Base-by-base conservation (phyloP, 495 filamentous ascomycete genomes). In the Hyphodiscus hymeniophilus region DNA sequence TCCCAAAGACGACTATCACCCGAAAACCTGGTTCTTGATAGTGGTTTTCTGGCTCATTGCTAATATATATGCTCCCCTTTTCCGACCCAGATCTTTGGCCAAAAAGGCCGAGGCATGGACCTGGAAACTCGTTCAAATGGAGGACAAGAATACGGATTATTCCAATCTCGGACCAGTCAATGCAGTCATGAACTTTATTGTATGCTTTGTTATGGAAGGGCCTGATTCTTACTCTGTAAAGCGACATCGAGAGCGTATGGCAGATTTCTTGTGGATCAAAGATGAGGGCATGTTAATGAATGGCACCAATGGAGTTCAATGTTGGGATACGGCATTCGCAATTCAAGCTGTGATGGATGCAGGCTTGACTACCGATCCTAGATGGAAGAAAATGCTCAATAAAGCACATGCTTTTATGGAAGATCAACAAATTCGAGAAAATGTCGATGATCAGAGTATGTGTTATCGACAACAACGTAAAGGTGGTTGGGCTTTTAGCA, bases 401-500 rank as follows among this genome's bases (percentile, higher is more conserved):
- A 88, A 83, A 57, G 88, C 89, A 1, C 71, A 96, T 15, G 73
- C 84, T 43, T 98, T 94, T 57, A 76, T 98, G 4, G 89, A 97
- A 26, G 76, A 83, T 11, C 92, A 97, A 52, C 92, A 98, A 60
- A 84, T 97, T 45, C 80, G 85, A 31, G 88, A 89, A 47, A 84
- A 95, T 47, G 84, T 85, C 17, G 73, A 77, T 6, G 77, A 94
- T 38, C 84, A 87, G 58, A 78, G 80, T 8, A 73, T 77, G 38
- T 91, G 86, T 64, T 98, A 97, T 61, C 87, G 92, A 12, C 94
- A 97, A 51, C 81, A 83, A 51, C 77, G 94, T 11, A 94, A 94
- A 61, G 94, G 92, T 12, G 92, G 81, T 2, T 98, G 92, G 92
- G 85, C 85, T 0, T 98, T 98, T 63, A 94, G 87, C 61, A 98